Conservation (phyloP, 768 basidiomycete genomes). For the Pulveroboletus ravenelii region DNA sequence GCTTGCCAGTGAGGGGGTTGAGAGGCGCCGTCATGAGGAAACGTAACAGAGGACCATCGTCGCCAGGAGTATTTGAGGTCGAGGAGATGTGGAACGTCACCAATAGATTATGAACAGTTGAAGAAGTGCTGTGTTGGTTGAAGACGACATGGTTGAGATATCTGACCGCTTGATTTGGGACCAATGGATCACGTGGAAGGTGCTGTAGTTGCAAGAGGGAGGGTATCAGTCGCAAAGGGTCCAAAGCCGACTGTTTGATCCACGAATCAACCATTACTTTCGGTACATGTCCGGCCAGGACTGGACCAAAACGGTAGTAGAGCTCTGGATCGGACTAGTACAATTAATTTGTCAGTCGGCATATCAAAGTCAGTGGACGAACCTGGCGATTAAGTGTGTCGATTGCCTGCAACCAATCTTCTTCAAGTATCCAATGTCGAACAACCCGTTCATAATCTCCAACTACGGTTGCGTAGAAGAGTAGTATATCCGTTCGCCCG, state of each 20-base stretch:
- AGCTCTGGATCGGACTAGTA: constrained; percentile 74
- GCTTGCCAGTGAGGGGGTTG: constrained; percentile 77
- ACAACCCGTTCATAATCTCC: constrained; percentile 83
- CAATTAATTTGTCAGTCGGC: constrained; percentile 1
- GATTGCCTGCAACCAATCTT: constrained; percentile 88
- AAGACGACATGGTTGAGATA: constrained; percentile 86
- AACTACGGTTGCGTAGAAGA: constrained; percentile 80
- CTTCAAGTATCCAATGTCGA: constrained; percentile 89
- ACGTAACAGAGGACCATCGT: constrained; percentile 73
- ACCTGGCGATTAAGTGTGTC: constrained; percentile 90
- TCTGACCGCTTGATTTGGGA: constrained; percentile 82
- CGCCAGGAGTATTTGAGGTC: constrained; percentile 42
- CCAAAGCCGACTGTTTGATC: constrained; percentile 75
- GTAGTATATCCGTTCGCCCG: constrained; percentile 87
- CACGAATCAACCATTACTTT: constrained; percentile 91
- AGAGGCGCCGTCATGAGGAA: constrained; percentile 81
- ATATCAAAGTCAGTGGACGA: constrained; percentile 1
- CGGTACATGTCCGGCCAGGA: constrained; percentile 80
- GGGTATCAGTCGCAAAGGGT: constrained; percentile 83
- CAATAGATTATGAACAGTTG: constrained; percentile 91
- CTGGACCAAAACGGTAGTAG: constrained; percentile 90
- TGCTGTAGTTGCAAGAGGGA: constrained; percentile 81
- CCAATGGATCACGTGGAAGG: constrained; percentile 61
- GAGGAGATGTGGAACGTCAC: constrained; percentile 77
- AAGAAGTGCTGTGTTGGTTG: constrained; percentile 70